Conservation (phyloP, 805 yeast species). For the Pichia membranifaciens region DNA sequence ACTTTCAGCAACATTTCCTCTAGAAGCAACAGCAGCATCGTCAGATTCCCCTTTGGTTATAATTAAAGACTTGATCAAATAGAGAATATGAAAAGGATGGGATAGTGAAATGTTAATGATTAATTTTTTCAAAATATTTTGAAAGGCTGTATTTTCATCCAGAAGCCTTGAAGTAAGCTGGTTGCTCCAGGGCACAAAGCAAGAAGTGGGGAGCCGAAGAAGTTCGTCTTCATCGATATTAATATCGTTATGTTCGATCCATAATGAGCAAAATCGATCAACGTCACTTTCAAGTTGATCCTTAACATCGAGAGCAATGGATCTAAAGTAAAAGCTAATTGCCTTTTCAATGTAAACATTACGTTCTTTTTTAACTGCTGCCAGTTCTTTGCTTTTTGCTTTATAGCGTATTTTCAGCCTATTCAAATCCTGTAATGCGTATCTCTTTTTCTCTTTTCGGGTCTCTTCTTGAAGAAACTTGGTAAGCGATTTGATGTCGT, state of each 20-base stretch:
- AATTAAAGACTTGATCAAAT: constrained; percentile 53
- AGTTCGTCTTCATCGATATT: constrained; percentile 34
- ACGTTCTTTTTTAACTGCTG: constrained; percentile 33
- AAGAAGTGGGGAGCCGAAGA: constrained; percentile 45
- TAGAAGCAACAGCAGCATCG: constrained; percentile 37
- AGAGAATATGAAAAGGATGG: constrained; percentile 73
- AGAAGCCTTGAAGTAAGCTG: constrained; percentile 72
- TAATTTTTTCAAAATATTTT: constrained; percentile 38
- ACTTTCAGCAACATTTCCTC: constrained; percentile 46
- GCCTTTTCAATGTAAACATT: constrained; percentile 42
- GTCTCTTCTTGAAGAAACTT: constrained; percentile 36
- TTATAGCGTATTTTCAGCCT: constrained; percentile 42
- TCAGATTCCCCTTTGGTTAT: constrained; percentile 27
- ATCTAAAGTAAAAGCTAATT: constrained; percentile 50
- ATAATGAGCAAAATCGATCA: constrained; percentile 75
- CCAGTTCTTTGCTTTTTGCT: constrained; percentile 45
- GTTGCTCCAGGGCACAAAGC: constrained; percentile 73
- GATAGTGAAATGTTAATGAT: constrained; percentile 35
- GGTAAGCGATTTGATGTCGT: constrained; percentile 47
- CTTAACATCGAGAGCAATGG: constrained; percentile 39
- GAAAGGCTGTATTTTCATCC: constrained; percentile 47
- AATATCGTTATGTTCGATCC: constrained; percentile 53
- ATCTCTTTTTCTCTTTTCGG: constrained; percentile 39
- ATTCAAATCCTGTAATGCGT: constrained; percentile 47
- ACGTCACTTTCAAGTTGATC: constrained; percentile 47